A percentile compares a stretch with the other conserved stretches of the same genome.
Conservation (phyloP, 2,329 filamentous ascomycete genomes). For the Uncinocarpus reesii region DNA sequence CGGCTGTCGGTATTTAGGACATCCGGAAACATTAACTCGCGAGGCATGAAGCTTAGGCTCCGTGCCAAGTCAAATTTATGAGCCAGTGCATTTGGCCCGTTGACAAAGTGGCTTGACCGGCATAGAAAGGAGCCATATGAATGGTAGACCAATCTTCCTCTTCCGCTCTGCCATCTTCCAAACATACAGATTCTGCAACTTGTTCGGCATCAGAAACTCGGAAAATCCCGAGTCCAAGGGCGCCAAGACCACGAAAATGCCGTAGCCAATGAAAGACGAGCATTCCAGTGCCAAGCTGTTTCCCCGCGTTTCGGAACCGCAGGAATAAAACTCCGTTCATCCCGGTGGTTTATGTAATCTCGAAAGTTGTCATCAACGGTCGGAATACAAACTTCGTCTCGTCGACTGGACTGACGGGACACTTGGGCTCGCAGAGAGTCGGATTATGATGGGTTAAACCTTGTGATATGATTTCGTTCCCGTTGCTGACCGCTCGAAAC, state of each 20-base stretch:
- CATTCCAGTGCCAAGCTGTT: background rate
- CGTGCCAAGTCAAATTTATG: background rate
- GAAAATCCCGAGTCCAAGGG: background rate
- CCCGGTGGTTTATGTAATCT: background rate
- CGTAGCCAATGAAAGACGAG: background rate
- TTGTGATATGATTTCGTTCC: too few relatives aligned
- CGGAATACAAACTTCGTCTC: too few relatives aligned
- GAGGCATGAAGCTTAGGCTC: background rate
- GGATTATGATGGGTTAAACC: too few relatives aligned
- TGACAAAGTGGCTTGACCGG: too few relatives aligned
- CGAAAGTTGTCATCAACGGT: too few relatives aligned
- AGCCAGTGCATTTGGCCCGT: background rate
- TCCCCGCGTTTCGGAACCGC: conserved; percentile 2
- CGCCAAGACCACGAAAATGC: background rate
- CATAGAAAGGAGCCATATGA: too few relatives aligned
- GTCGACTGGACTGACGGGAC: too few relatives aligned
- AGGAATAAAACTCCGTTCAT: conserved; percentile 5
- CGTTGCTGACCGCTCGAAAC: too few relatives aligned
- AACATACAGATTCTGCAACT: background rate
- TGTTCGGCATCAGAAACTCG: background rate
- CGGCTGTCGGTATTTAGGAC: conserved; percentile 1
- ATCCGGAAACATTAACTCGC: background rate
- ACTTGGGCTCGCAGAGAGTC: too few relatives aligned
- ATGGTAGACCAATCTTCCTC: too few relatives aligned
- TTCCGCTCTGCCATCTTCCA: too few relatives aligned